phyloP scores from a whole-genome alignment of 2,329 filamentous ascomycete species.

The Colletotrichum shisoi region DNA sequence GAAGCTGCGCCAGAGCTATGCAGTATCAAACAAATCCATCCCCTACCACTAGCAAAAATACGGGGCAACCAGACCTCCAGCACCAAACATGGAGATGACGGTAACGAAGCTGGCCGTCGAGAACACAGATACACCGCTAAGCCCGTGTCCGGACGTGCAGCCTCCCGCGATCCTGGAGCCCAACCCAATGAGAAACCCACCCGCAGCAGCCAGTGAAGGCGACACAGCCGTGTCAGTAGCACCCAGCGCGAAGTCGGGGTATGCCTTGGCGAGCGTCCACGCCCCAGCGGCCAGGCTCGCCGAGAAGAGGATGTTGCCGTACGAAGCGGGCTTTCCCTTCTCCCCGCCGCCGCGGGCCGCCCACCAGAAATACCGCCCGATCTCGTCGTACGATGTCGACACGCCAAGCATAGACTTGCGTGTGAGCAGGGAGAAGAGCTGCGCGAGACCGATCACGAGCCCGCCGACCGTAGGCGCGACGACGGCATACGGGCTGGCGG shows the following conservation, averaged over 20 bases:
- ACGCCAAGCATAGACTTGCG: constrained; percentile 66
- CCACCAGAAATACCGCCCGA: constrained; percentile 63
- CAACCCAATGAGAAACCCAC: constrained; percentile 66
- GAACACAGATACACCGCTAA: constrained; percentile 71
- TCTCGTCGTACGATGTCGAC: constrained; percentile 68
- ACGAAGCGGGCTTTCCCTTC: constrained; percentile 47
- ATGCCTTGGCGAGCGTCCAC: constrained; percentile 48
- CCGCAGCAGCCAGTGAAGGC: constrained; percentile 55
- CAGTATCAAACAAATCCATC: not conserved
- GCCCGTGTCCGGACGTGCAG: constrained; percentile 74
- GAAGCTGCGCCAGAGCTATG: not conserved
- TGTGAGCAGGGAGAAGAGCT: constrained; percentile 63
- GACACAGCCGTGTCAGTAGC: constrained; percentile 46
- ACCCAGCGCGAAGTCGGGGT: constrained; percentile 46
- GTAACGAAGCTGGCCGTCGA: constrained; percentile 69
- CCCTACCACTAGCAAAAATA: constrained; percentile 38
- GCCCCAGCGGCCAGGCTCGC: constrained; percentile 60
- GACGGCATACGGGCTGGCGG: constrained; percentile 45
- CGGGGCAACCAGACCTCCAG: constrained; percentile 50
- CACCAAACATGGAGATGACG: constrained; percentile 65
- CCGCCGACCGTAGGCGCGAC: constrained; percentile 63
- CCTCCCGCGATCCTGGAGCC: constrained; percentile 70
- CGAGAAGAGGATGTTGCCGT: constrained; percentile 61
- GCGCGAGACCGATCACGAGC: constrained; percentile 64
- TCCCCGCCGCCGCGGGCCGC: constrained; percentile 46